Conservation (phyloP, 2,329 filamentous ascomycete species). For the Tolypocladium amazonense region DNA sequence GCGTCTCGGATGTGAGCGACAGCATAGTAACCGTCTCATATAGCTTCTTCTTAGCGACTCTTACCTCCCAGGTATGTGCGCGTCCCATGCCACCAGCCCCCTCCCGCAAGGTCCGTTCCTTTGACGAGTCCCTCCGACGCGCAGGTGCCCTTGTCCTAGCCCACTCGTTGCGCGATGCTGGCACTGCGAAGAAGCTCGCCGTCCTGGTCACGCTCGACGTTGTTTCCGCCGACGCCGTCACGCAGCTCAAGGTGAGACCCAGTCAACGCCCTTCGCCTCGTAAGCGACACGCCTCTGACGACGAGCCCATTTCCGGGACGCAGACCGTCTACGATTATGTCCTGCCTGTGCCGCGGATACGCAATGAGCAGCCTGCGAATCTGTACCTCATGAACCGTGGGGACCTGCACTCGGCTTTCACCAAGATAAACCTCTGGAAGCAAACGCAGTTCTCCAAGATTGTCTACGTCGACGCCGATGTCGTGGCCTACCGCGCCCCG, state of each 20-base stretch:
- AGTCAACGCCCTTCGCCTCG: neutral
- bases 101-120: neutral
- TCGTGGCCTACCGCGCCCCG: conserved; percentile 80
- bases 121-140: conserved; percentile 3
- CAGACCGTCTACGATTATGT: conserved; percentile 81
- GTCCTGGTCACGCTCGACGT: conserved; percentile 74
- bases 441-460: conserved; percentile 84
- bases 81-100: neutral
- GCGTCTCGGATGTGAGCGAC: neutral
- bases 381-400: conserved; percentile 84
- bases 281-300: neutral
- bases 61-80: conserved; percentile 72
- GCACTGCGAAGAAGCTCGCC: conserved; percentile 75
- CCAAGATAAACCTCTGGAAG: conserved; percentile 92
- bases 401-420: conserved; percentile 87
- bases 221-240: conserved; percentile 63
- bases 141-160: conserved; percentile 85
- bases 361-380: conserved; percentile 68
- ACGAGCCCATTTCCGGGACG: neutral
- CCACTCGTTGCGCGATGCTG: conserved; percentile 86
- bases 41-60: conserved; percentile 87
- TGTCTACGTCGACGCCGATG: conserved; percentile 89
- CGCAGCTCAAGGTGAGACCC: conserved; percentile 59
- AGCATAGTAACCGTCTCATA: conserved; percentile 1
- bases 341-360: conserved; percentile 71